These are phyloP conservation scores for Phytophthora citricola DNA, from an alignment of 352 stramenopile species.

Conservation along the genomic window DNA sequence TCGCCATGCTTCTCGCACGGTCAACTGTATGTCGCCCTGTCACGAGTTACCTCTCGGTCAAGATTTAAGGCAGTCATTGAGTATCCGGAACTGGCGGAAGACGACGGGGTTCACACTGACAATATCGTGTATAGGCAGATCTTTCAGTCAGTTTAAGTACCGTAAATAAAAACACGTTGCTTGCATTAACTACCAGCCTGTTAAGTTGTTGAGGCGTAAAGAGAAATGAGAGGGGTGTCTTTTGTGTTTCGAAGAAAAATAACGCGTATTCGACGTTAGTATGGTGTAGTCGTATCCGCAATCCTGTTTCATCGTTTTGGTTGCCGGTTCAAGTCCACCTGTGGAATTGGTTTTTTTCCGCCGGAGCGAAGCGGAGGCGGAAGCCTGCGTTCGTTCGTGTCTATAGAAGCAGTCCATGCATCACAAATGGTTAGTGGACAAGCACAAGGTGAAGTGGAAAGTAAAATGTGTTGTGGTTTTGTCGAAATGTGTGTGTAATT, in stretches of 20 bases:
- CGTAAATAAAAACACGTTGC: neutral
- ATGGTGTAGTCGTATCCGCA: no score
- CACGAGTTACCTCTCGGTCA: conserved; percentile 1
- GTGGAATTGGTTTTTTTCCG: no score
- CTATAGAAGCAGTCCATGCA: neutral
- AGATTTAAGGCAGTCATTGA: conserved; percentile 30
- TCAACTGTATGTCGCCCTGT: conserved; percentile 17
- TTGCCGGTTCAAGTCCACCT: no score
- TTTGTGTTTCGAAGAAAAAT: no score
- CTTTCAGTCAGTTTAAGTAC: neutral
- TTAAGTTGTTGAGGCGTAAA: neutral
- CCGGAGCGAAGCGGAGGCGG: no score
- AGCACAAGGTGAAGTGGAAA: neutral
- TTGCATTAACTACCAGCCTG: neutral
- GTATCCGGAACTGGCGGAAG: conserved; percentile 17
- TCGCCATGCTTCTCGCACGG: conserved; percentile 34
- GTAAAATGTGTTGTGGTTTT: neutral
- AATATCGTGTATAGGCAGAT: conserved; percentile 29
- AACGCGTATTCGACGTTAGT: no score
- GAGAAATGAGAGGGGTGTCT: neutral
- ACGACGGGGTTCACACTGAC: conserved; percentile 8
- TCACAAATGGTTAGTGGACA: neutral
- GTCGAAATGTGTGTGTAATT: neutral
- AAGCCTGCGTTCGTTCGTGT: no score
- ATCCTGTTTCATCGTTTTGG: no score